Evolutionary conservation across 106 monocot genomes (phyloP).

Genomic region (Triglochin maritima): DNA sequence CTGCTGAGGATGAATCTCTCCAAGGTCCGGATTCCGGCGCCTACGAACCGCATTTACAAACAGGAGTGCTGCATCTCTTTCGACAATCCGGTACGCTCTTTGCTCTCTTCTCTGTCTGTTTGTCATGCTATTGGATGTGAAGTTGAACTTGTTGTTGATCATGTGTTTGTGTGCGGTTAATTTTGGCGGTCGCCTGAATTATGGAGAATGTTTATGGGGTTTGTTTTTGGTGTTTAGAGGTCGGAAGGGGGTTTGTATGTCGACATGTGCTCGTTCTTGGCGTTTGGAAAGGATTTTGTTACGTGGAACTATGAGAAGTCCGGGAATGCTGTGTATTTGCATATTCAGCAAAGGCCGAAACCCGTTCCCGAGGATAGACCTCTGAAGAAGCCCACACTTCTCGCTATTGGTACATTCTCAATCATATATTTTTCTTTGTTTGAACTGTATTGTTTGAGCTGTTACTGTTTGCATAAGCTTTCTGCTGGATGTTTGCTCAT

Average conservation of each 20-base stretch:
- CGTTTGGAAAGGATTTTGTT: constrained; percentile 82
- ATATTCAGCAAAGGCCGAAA: constrained; percentile 60
- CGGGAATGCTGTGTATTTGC: constrained; percentile 76
- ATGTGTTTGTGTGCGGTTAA: too few species aligned
- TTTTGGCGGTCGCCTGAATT: not conserved
- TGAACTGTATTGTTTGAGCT: not conserved
- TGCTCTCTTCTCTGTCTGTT: not conserved
- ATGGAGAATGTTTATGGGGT: not conserved
- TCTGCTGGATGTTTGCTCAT: not conserved
- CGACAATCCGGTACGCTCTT: constrained; percentile 50
- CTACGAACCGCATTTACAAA: constrained; percentile 86
- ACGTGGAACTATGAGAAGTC: constrained; percentile 88
- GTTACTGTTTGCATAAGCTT: not conserved
- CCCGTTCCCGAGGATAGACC: constrained; percentile 69
- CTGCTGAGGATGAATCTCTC: constrained; percentile 70
- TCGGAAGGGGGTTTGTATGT: constrained; percentile 78
- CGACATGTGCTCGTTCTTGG: constrained; percentile 75
- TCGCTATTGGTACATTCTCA: constrained; percentile 55
- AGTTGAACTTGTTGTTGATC: too few species aligned
- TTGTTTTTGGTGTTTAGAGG: constrained; percentile 28
- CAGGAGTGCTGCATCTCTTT: constrained; percentile 96
- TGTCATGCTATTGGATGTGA: too few species aligned
- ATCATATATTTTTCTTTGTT: not conserved
- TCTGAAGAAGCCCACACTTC: constrained; percentile 81
- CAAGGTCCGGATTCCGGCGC: constrained; percentile 80